A percentile compares a stretch with the other conserved stretches of the same genome.
These are phyloP conservation scores for Exidia glandulosa DNA, from an alignment of 768 basidiomycete genomes.

Conservation along the genomic window DNA sequence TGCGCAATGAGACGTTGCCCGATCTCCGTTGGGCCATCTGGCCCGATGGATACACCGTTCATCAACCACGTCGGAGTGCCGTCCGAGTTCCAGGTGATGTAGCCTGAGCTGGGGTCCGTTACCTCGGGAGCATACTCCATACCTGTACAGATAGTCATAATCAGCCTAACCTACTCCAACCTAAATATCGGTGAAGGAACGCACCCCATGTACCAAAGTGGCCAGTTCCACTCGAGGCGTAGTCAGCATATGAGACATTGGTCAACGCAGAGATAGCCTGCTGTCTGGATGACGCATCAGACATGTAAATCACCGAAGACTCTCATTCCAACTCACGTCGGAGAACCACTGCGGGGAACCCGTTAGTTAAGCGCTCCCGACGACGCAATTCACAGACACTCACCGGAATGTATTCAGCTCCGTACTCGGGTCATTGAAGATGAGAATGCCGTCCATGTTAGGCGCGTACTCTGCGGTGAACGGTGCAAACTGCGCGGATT, in stretches of 20 bases:
- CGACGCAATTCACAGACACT: slow-evolving; percentile 76
- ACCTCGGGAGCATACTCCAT: slow-evolving; percentile 71
- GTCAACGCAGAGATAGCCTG: slow-evolving; percentile 76
- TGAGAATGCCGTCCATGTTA: slow-evolving; percentile 53
- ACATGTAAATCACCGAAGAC: not conserved
- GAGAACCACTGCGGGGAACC: slow-evolving; percentile 31
- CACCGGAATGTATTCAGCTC: slow-evolving; percentile 56
- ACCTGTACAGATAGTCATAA: not conserved
- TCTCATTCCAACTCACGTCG: slow-evolving; percentile 25
- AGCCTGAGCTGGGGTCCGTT: slow-evolving; percentile 53
- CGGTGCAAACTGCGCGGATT: slow-evolving; percentile 76
- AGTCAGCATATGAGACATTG: slow-evolving; percentile 68
- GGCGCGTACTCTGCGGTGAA: slow-evolving; percentile 66
- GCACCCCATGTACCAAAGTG: slow-evolving; percentile 6
- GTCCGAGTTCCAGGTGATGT: slow-evolving; percentile 70
- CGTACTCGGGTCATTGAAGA: slow-evolving; percentile 39
- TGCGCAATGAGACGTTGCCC: slow-evolving; percentile 59
- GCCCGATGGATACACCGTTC: slow-evolving; percentile 46
- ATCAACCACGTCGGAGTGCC: slow-evolving; percentile 59
- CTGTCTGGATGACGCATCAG: slow-evolving; percentile 37
- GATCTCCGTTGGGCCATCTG: slow-evolving; percentile 52
- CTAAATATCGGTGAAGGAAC: not conserved
- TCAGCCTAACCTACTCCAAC: not conserved
- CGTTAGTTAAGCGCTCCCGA: slow-evolving; percentile 29
- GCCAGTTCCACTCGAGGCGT: slow-evolving; percentile 44